Evolutionary conservation across 805 yeast species (phyloP).

Genomic region (Nakazawaea ambrosiae): DNA sequence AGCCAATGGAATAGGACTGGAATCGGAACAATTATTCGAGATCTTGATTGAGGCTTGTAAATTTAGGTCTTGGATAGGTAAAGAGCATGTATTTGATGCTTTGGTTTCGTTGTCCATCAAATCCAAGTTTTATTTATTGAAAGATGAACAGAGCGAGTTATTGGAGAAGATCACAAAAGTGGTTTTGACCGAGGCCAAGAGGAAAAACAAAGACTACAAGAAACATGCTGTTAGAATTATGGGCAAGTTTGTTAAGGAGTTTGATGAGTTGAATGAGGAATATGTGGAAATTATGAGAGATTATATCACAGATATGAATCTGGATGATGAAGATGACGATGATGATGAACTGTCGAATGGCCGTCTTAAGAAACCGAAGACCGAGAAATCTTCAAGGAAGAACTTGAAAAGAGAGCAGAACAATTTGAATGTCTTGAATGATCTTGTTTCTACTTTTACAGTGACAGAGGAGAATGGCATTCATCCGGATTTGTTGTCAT

Average conservation of each 20-base stretch:
- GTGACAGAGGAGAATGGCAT: constrained; percentile 9
- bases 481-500: constrained; percentile 18
- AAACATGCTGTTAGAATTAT: constrained; percentile 43
- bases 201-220: constrained; percentile 62
- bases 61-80: constrained; percentile 88
- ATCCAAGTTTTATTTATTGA: constrained; percentile 28
- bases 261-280: constrained; percentile 28
- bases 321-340: constrained; percentile 23
- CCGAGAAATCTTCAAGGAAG: constrained; percentile 21
- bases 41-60: constrained; percentile 52
- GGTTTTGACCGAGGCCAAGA: constrained; percentile 52
- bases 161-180: constrained; percentile 33
- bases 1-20: constrained; percentile 20
- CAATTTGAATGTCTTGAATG: constrained; percentile 28
- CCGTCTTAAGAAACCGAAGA: constrained; percentile 12
- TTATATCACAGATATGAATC: constrained; percentile 32
- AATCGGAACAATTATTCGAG: constrained; percentile 32
- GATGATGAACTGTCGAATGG: constrained; percentile 14
- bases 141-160: constrained; percentile 22
- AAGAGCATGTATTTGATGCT: constrained; percentile 68
- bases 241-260: constrained; percentile 40
- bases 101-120: constrained; percentile 51
- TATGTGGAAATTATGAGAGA: constrained; percentile 33
- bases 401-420: constrained; percentile 45
- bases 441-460: constrained; percentile 28